Percentiles rank a stretch among this genome's conserved stretches.
These are phyloP conservation scores for Hanseniaspora thailandica DNA, from an alignment of 805 yeast species.

Conservation along the genomic window DNA sequence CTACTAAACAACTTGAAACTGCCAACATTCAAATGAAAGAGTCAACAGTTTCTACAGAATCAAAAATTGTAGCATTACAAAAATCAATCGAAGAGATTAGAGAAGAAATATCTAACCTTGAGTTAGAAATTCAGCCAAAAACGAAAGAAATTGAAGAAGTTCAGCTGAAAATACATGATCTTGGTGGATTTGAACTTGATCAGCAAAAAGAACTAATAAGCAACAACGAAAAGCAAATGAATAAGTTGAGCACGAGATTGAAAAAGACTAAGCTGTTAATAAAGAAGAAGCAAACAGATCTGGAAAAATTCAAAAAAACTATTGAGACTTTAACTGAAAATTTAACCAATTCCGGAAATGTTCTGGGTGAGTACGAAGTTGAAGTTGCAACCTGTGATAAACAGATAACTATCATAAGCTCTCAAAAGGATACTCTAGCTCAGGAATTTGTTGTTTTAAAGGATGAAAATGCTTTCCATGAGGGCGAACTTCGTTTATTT, in stretches of 20 bases:
- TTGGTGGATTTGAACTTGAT: constrained; percentile 79
- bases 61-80: constrained; percentile 17
- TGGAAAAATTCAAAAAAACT: constrained; percentile 36
- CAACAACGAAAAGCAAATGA: constrained; percentile 55
- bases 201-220: constrained; percentile 74
- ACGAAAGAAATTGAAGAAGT: constrained; percentile 41
- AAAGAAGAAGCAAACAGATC: constrained; percentile 53
- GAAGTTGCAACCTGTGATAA: background rate
- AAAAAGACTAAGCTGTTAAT: constrained; percentile 45
- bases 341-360: constrained; percentile 37
- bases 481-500: too few relatives aligned
- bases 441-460: background rate
- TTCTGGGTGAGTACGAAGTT: constrained; percentile 27
- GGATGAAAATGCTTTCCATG: background rate
- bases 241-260: constrained; percentile 44
- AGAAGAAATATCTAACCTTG: constrained; percentile 31
- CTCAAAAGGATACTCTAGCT: background rate
- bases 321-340: constrained; percentile 26
- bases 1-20: constrained; percentile 42
- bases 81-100: constrained; percentile 23
- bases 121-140: constrained; percentile 41
- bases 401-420: constrained; percentile 26
- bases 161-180: constrained; percentile 71
- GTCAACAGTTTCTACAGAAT: constrained; percentile 14
- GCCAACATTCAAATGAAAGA: constrained; percentile 36